Percentiles rank a stretch among this genome's conserved stretches.
Evolutionary conservation across 768 basidiomycete species (phyloP).

Genomic region (Naganishia kalamii): DNA sequence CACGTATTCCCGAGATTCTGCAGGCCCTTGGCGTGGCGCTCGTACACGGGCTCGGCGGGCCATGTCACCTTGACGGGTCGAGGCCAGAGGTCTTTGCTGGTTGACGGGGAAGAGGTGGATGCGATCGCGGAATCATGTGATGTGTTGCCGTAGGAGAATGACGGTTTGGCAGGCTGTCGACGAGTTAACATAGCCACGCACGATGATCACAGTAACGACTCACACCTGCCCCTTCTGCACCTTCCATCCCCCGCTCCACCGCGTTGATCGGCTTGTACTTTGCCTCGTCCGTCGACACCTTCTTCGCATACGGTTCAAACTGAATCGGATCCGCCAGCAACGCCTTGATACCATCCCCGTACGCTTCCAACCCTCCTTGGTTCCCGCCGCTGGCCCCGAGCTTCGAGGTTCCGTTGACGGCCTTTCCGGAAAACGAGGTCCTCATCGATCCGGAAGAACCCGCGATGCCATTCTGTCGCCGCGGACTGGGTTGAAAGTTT

Average conservation of each 20-base stretch:
- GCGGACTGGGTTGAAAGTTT: not conserved
- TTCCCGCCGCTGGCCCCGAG: conserved; percentile 27
- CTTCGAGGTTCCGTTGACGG: not conserved
- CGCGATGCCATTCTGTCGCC: not conserved
- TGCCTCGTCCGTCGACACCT: conserved; percentile 32
- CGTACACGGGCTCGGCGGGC: conserved; percentile 6
- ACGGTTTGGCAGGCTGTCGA: conserved; percentile 23
- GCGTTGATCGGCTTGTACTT: conserved; percentile 22
- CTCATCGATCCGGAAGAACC: not conserved
- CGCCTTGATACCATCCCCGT: conserved; percentile 15
- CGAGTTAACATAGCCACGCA: too few species aligned
- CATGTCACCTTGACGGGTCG: conserved; percentile 8
- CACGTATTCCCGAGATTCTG: conserved; percentile 89
- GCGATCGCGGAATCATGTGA: not conserved
- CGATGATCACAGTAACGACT: not conserved
- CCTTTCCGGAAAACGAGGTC: not conserved
- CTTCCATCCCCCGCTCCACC: not conserved
- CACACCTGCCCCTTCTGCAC: not conserved
- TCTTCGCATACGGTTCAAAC: conserved; percentile 40
- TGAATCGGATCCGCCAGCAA: conserved; percentile 37
- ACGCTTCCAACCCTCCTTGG: conserved; percentile 38
- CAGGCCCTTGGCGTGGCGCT: conserved; percentile 52
- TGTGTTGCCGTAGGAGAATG: conserved; percentile 28
- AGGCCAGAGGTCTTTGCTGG: conserved; percentile 6
- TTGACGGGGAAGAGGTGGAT: not conserved